Conservation (phyloP, 148 eudicot genomes). For the Vaccinium vitisidaea region DNA sequence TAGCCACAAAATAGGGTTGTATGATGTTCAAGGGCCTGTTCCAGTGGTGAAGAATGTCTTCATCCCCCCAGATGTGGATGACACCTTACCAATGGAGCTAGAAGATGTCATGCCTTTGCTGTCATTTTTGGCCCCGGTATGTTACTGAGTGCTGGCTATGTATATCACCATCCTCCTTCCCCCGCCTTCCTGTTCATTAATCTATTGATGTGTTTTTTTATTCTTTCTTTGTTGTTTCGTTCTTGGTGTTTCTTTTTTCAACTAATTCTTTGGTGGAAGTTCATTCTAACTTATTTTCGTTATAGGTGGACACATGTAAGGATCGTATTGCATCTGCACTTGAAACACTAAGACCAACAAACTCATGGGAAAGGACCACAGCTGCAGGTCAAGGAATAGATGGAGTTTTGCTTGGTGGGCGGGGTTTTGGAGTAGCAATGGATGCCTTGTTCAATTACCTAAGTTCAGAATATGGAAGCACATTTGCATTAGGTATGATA, state of each 20-base stretch:
- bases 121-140: conserved; percentile 95
- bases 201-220: neutral
- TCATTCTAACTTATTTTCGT: conserved; percentile 16
- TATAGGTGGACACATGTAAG: conserved; percentile 94
- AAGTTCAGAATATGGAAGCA: conserved; percentile 93
- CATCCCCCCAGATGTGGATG: conserved; percentile 65
- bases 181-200: neutral
- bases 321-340: conserved; percentile 91
- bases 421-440: conserved; percentile 97
- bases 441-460: conserved; percentile 85
- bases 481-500: conserved; percentile 79
- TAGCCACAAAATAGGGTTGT: conserved; percentile 89
- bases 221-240: neutral
- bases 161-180: neutral
- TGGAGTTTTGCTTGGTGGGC: conserved; percentile 87
- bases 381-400: conserved; percentile 83
- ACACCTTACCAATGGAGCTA: conserved; percentile 66
- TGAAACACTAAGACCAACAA: conserved; percentile 88
- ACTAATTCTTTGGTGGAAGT: conserved; percentile 8
- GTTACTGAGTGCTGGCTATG: conserved; percentile 20
- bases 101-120: conserved; percentile 92
- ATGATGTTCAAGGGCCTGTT: conserved; percentile 97
- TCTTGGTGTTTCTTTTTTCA: conserved; percentile 3
- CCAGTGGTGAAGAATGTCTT: conserved; percentile 90
- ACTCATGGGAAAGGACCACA: conserved; percentile 89